Conservation (phyloP, 768 basidiomycete species). For the Serendipita sp. region DNA sequence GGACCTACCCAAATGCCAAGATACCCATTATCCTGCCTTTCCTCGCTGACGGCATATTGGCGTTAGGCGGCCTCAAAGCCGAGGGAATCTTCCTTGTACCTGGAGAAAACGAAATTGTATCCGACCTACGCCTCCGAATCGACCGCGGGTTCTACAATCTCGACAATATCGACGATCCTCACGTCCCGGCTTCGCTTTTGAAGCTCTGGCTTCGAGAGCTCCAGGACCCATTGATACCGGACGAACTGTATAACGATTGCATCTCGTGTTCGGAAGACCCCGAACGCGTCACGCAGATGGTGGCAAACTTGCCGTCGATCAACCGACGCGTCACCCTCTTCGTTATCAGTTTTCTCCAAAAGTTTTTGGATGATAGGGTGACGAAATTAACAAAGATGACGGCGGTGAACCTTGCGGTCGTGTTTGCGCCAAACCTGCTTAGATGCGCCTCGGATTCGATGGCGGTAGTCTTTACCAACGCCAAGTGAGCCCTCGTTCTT, state of each 20-base stretch:
- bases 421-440: conserved; percentile 84
- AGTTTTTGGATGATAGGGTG: conserved; percentile 68
- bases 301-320: conserved; percentile 65
- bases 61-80: conserved; percentile 64
- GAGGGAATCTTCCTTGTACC: conserved; percentile 92
- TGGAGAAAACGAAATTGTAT: conserved; percentile 78
- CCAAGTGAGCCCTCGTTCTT: too few species aligned
- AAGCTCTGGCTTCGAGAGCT: conserved; percentile 92
- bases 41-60: conserved; percentile 81
- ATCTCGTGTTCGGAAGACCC: conserved; percentile 42
- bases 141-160: conserved; percentile 84
- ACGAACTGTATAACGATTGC: conserved; percentile 85
- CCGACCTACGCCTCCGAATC: conserved; percentile 76
- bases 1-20: conserved; percentile 69
- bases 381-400: conserved; percentile 77
- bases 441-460: conserved; percentile 80
- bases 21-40: conserved; percentile 90
- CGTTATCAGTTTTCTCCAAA: conserved; percentile 78
- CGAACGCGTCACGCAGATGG: conserved; percentile 53
- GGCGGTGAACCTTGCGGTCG: conserved; percentile 68
- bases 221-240: conserved; percentile 79
- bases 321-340: conserved; percentile 79
- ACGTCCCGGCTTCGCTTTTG: conserved; percentile 75
- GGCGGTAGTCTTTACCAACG: conserved; percentile 78
- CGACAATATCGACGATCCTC: conserved; percentile 79